Conservation (phyloP, 2,329 filamentous ascomycete genomes). For the Fusarium metavorans region DNA sequence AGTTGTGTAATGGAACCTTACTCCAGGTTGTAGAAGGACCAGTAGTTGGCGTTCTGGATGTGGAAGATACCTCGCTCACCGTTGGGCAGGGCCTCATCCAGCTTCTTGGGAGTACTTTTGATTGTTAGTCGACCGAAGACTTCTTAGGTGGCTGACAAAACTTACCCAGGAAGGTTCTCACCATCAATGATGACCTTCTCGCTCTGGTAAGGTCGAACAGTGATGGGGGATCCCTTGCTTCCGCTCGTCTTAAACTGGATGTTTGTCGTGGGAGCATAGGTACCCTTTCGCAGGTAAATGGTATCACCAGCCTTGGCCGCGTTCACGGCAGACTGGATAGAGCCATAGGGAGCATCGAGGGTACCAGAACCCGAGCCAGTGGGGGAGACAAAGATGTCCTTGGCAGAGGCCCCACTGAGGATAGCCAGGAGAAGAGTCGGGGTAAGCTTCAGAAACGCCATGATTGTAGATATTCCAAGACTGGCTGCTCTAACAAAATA, state of each 20-base stretch:
- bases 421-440: conserved; percentile 22
- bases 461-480: conserved; percentile 2
- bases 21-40: conserved; percentile 56
- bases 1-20: too few relatives aligned
- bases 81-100: conserved; percentile 54
- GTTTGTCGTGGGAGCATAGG: conserved; percentile 59
- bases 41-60: conserved; percentile 57
- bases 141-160: accelerated
- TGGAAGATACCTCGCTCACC: conserved; percentile 60
- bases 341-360: conserved; percentile 55
- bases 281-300: conserved; percentile 59
- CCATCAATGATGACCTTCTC: conserved; percentile 62
- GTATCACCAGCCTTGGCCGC: conserved; percentile 59
- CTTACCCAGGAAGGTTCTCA: conserved; percentile 48
- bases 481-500: not conserved
- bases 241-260: conserved; percentile 61
- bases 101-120: conserved; percentile 54
- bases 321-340: conserved; percentile 60
- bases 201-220: conserved; percentile 54
- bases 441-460: conserved; percentile 29
- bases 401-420: conserved; percentile 34
- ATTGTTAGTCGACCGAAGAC: conserved; percentile 22
- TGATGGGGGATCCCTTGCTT: conserved; percentile 54
- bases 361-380: conserved; percentile 55
- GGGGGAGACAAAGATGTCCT: conserved; percentile 60